Base-by-base conservation (phyloP, 2,329 filamentous ascomycete species). In the Colletotrichum euphorbiae region DNA sequence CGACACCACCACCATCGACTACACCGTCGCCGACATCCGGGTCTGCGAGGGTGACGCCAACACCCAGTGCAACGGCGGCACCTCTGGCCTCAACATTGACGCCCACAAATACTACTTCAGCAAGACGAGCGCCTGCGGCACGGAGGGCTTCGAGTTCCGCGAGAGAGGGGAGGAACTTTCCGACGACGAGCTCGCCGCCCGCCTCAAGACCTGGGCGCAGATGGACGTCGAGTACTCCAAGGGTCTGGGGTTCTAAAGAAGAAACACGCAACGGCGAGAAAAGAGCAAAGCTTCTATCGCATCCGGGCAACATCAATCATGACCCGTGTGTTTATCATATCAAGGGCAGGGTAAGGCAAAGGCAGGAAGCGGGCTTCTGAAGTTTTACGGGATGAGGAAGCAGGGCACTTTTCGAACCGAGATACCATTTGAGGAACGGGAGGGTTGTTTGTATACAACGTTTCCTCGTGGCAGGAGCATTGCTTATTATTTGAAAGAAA, bases 51-150 rank as follows among this genome's bases (percentile, higher is more conserved):
- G 87, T 69, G 80, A 78, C 65, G 77, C 77, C 24, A 87, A 83
- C 74, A 73, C 77, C 11, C 46, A 65, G 40, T 89, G 87, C 78
- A 89, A 88, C 72, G 86, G 73, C n/a, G 82, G 82, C 38, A 83
- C 81, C 0, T 65, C 75, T 2, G 82, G 81, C 2, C 73, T 87
- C 43, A 77, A 87, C 68, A 69, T 80, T 38, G 58, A 73, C 4
- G 79, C 84, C 2, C 87, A 89, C 74, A 36, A 73, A 17, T 76
- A 80, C 72, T 89, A 89, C 77, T 80, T 89, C 68, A 76, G 77
- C 63, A 62, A 74, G 19, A 82, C 85, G 11, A 70, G 77, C 12
- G 79, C 73, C 42, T 87, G 85, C 74, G 72, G 68, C 19, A 70
- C 74, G 9, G 71, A 70, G 3, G 48, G 62, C 62, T 73, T 71